phyloP scores from a whole-genome alignment of 2,329 filamentous ascomycete genomes.

The Penicillium sclerotigenum region DNA sequence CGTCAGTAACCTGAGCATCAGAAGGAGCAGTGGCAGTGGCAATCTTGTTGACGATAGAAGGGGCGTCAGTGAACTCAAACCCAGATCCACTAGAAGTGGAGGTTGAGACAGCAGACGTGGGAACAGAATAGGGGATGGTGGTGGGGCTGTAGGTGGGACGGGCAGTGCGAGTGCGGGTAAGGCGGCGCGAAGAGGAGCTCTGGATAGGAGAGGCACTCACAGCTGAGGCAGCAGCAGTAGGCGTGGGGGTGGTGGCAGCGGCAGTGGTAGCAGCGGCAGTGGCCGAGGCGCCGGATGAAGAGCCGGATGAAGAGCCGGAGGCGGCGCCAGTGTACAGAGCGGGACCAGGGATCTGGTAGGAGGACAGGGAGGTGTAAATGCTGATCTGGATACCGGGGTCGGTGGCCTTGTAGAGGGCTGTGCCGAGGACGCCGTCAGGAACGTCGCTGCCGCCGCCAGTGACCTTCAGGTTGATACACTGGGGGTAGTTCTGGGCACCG shows the following conservation, averaged over 20 bases:
- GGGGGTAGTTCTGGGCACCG: constrained; percentile 55
- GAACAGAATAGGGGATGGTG: background rate
- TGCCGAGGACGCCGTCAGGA: constrained; percentile 51
- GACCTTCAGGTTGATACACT: constrained; percentile 60
- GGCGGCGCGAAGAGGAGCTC: constrained; percentile 12
- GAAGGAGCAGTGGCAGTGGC: constrained; percentile 16
- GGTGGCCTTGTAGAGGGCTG: constrained; percentile 54
- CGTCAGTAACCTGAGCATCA: constrained; percentile 22
- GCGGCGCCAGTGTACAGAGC: constrained; percentile 30
- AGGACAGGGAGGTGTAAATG: constrained; percentile 52
- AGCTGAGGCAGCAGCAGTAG: constrained; percentile 11
- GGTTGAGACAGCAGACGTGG: constrained; percentile 6
- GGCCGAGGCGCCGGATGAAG: no score
- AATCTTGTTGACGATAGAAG: constrained; percentile 12
- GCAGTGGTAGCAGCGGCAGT: constrained; percentile 5
- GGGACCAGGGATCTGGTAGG: constrained; percentile 54
- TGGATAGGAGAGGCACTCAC: constrained; percentile 18
- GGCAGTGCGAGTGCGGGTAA: constrained; percentile 10
- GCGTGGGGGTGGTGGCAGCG: constrained; percentile 10
- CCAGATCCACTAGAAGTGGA: constrained; percentile 8
- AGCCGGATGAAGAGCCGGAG: constrained; percentile 18
- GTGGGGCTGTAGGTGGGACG: constrained; percentile 8
- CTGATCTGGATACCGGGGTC: constrained; percentile 60
- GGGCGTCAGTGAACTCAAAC: background rate
- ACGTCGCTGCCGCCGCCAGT: constrained; percentile 51